Base-by-base conservation (phyloP, 2,329 filamentous ascomycete species). In the Arthroderma uncinatum region DNA sequence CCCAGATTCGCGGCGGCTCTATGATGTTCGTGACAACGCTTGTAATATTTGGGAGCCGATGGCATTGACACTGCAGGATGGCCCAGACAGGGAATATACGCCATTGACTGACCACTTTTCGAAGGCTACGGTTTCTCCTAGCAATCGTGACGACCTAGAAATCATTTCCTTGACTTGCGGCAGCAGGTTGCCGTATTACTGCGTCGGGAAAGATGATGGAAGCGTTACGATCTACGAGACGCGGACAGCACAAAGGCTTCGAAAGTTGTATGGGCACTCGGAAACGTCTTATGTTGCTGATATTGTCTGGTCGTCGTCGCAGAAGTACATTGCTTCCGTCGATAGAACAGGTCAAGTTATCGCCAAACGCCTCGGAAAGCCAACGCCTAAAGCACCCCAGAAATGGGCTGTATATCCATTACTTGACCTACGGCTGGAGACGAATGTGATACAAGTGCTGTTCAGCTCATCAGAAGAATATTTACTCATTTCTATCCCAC, bases 1-100 rank as follows among this genome's bases (percentile, higher is more conserved):
- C 42, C 64, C 65, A 14, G 63, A 66, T 28, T 55, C 40, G 7
- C 58, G 59, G 25, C 66, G 67, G 7, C 62, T 70, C 44, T 68
- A 68, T 44, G 67, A 68, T 53, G 56, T 65, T 14, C 62, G 66
- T 23, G 64, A 59, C 0, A 61, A 62, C 0, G 40, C 58, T 14
- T 64, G 65, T 54, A 67, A 66, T 58, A 59, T 64, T 9, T 69
- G 67, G 67, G 64, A 69, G 57, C 66, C 66, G 6, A 61, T 63
- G 53, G 61, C 60, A 5, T 59, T 68, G 28, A 53, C 64, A 19
- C 64, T 58, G 3, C 53, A 59, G 4, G 57, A 57, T 25, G 64
- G 64, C 56, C 61, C 10, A 55, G 58, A 10, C 61, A 21, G 25
- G 28, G 52, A 23, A 52, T 47, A 54, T 52, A 36, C 28, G 54